These are phyloP conservation scores for Chalciporus pseudorubinellus DNA, from an alignment of 768 basidiomycete genomes.

Conservation along the genomic window DNA sequence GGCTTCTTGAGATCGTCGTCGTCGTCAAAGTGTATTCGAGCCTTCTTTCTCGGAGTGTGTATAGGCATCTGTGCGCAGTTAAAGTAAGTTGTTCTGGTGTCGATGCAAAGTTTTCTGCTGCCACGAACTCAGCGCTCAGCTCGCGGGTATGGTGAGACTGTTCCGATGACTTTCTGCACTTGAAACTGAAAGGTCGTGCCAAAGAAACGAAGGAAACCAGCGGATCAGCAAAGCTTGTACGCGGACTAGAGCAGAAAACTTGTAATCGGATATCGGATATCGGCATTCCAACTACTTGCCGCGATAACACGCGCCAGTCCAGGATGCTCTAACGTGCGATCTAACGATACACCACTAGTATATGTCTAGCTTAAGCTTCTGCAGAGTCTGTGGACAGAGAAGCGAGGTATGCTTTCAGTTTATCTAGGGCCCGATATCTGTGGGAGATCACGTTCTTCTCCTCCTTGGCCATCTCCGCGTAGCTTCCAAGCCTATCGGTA, in stretches of 20 bases:
- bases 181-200: background rate
- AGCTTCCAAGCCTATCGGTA: conserved; percentile 34
- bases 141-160: background rate
- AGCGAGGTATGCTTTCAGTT: conserved; percentile 45
- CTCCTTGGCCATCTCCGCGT: conserved; percentile 63
- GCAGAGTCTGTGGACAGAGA: conserved; percentile 9
- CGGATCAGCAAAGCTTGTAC: background rate
- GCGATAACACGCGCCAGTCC: no score
- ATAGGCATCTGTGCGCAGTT: conserved; percentile 15
- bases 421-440: conserved; percentile 60
- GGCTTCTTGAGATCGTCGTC: conserved; percentile 17
- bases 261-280: conserved; percentile 17
- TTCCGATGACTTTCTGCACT: background rate
- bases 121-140: background rate
- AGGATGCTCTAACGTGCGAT: conserved; percentile 2
- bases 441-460: conserved; percentile 69
- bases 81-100: background rate
- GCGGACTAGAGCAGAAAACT: conserved; percentile 4
- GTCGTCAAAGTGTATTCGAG: conserved; percentile 21
- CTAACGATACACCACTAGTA: background rate
- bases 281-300: conserved; percentile 14
- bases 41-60: conserved; percentile 26
- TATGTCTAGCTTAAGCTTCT: background rate
- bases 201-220: background rate
- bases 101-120: background rate